Evolutionary conservation across 768 basidiomycete species (phyloP), one percentile per base, ranked within the genome.

Genomic region (Sporobolomyces pararoseus): DNA sequence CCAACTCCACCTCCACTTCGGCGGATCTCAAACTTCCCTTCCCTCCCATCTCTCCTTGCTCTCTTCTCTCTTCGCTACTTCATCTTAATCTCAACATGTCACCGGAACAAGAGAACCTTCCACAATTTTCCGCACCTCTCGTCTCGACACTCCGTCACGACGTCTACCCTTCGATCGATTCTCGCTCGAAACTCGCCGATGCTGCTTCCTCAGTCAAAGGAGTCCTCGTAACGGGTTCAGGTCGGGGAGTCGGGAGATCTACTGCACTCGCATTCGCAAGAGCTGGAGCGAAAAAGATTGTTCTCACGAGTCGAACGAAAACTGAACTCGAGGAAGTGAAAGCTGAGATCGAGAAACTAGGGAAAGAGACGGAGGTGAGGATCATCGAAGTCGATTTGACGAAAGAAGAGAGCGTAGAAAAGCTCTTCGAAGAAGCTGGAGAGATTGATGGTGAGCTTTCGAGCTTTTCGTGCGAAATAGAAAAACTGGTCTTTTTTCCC

Each of bases 161-260:
- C 60, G 13, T 68, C 51, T 68, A 68, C 66, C 3, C 19, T 5
- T 52, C 31, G 13, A 68, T 62, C 32, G 16, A 23, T 25, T 50
- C 59, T 12, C 1, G 4, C 14, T 7, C 6, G 10, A 46, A 51
- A 12, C 60, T 68, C 37, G n/a, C 52, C 2, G 25, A n/a, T 21
- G 14, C 52, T 2, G 66, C 66, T 7, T 35, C 39, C 2, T 42
- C 52, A 17, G 42, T 63, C 66, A 32, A 29, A 7, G 50, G 50
- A n/a, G 66, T 68, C 32, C 60, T 68, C 44, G 53, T 68, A 13
- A 68, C 66, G 19, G 66, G 66, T 21, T 54, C 66, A 16, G 66
- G 66, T 10, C 66, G 60, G 17, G 60, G 66, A 10, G 34, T 54
- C 16, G 66, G 60, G 0, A 25, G 42, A 21, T 17, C 52, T 7